Percentiles rank a stretch among this genome's conserved stretches.
Conservation (phyloP, 495 filamentous ascomycete genomes). For the Aspergillus diversus region DNA sequence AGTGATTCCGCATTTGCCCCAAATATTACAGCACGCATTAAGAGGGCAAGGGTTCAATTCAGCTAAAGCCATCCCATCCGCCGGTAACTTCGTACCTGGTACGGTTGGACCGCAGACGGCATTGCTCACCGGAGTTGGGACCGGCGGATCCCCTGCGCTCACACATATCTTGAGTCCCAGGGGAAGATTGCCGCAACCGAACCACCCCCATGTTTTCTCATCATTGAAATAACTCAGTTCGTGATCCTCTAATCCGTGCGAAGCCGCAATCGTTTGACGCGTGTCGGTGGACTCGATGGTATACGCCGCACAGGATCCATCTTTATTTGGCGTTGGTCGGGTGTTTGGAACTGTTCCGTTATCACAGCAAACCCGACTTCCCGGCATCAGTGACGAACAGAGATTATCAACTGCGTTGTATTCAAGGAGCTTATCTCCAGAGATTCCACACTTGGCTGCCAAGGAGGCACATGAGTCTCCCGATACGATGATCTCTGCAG, state of each 20-base stretch:
- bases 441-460: conserved; percentile 45
- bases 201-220: conserved; percentile 29
- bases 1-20: conserved; percentile 12
- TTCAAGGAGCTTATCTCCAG: conserved; percentile 38
- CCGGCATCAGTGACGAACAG: conserved; percentile 37
- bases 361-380: conserved; percentile 54
- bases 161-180: conserved; percentile 15
- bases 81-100: conserved; percentile 6
- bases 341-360: conserved; percentile 40
- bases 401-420: conserved; percentile 39
- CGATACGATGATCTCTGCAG: conserved; percentile 14
- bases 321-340: conserved; percentile 39
- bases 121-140: conserved; percentile 4
- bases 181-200: conserved; percentile 11
- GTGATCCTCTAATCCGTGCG: conserved; percentile 31
- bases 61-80: conserved; percentile 4
- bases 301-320: conserved; percentile 48
- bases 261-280: conserved; percentile 29
- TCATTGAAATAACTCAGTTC: conserved; percentile 39
- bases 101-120: conserved; percentile 17
- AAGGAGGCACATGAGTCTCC: conserved; percentile 47
- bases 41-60: conserved; percentile 16
- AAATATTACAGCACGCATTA: conserved; percentile 17
- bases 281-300: conserved; percentile 34
- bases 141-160: conserved; percentile 11